These are phyloP conservation scores for Neurospora sp. DNA, from an alignment of 495 filamentous ascomycete genomes.

Conservation along the genomic window DNA sequence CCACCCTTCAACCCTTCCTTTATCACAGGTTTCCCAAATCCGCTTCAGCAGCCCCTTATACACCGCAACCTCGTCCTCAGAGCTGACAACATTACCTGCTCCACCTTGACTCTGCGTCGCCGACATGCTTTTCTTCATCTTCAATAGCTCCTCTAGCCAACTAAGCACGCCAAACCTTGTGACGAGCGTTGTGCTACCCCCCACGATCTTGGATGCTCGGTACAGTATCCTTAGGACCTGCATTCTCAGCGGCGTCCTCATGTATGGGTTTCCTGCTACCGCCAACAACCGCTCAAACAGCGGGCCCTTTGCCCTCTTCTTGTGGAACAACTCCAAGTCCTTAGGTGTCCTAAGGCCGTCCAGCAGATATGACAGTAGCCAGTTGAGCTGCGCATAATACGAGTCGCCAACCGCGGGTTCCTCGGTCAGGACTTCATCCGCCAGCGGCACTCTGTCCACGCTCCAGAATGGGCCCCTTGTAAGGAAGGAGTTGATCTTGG, in stretches of 20 bases:
- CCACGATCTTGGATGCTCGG: conserved; percentile 58
- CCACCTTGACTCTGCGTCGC: conserved; percentile 1
- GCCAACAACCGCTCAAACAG: conserved; percentile 71
- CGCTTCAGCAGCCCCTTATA: conserved; percentile 48
- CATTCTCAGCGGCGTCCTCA: conserved; percentile 46
- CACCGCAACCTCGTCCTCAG: conserved; percentile 31
- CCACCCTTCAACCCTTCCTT: conserved; percentile 56
- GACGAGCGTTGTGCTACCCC: conserved; percentile 74
- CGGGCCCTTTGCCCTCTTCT: conserved; percentile 38
- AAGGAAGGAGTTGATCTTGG: conserved; percentile 78
- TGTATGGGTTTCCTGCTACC: conserved; percentile 56
- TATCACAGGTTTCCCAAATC: conserved; percentile 63
- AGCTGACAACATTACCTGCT: conserved; percentile 11
- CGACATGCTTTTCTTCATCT: conserved; percentile 38
- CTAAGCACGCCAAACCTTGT: conserved; percentile 72
- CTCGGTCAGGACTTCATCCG: conserved; percentile 59
- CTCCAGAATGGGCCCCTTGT: conserved; percentile 65
- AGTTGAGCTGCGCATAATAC: conserved; percentile 64
- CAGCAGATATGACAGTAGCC: conserved; percentile 69
- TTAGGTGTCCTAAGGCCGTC: conserved; percentile 42
- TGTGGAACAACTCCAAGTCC: conserved; percentile 79
- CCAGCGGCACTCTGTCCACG: conserved; percentile 62
- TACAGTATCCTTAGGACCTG: conserved; percentile 67
- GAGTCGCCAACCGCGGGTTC: conserved; percentile 63
- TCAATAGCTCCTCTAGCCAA: conserved; percentile 51